Base-by-base conservation (phyloP, 257 asterid genomes). In the Salvia splendens region DNA sequence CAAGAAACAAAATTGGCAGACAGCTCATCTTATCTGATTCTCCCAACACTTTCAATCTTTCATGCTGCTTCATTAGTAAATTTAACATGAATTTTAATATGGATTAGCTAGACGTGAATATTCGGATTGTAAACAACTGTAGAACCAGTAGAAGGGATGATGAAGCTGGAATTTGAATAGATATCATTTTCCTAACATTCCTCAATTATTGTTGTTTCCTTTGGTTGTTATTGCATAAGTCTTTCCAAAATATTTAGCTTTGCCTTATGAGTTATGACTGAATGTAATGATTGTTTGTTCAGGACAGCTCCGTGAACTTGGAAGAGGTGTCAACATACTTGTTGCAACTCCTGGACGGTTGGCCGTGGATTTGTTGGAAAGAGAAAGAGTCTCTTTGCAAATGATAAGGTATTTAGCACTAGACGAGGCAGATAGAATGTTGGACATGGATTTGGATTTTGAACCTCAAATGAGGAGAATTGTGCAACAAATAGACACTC, bases 401-500 rank as follows among this genome's bases (percentile, higher is more conserved):
- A 33, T 33, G 38, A 4, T 33, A 33, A 33, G 6, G 38, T 33
- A 4, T 4, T 33, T 33, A 33, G 38, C 38, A 33, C 38, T 33
- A 33, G 38, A 33, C 38, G 38, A 33, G 38, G 38, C 38, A 33
- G 5, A 33, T 33, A 33, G 38, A 33, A 33, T 33, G 38, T 33
- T 33, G 38, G 38, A 33, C 38, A 33, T 33, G 38, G 38, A 5
- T 33, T 33, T 33, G 38, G 38, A 5, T 33, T 33, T 33, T 33
- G 38, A 33, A 33, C 38, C 38, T 33, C 38, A 33, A 33, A 33
- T 86, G 74, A 84, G 96, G 84, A 88, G 79, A 78, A 88, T 88
- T 60, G 96, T 88, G 75, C 81, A 84, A 69, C 91, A 84, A 75
- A 86, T 86, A 88, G 95, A 83, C 87, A 89, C 86, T 95, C 91